phyloP scores from a whole-genome alignment of 75 land plant species.

The Cryptomeria japonica region DNA sequence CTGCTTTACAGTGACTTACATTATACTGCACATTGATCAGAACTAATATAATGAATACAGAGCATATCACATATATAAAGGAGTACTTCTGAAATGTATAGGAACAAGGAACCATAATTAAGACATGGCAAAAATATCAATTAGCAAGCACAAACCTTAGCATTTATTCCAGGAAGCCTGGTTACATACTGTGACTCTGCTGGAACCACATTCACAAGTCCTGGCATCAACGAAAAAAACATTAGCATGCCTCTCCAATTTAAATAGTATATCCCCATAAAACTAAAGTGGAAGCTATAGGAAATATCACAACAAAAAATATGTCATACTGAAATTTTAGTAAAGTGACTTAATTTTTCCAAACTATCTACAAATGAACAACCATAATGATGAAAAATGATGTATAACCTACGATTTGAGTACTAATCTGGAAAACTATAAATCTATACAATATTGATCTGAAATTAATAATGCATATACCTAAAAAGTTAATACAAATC shows the following conservation, averaged over 20 bases:
- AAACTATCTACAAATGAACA: background rate
- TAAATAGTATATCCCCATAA: background rate
- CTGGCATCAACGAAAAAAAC: slow-evolving; percentile 5
- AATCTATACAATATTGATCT: background rate
- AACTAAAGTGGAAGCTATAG: background rate
- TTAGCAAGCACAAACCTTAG: slow-evolving; percentile 8
- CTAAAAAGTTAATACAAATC: background rate
- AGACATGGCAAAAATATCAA: background rate
- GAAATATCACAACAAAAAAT: background rate
- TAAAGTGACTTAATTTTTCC: background rate
- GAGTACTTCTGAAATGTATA: background rate
- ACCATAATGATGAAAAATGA: background rate
- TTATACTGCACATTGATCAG: slow-evolving; percentile 2
- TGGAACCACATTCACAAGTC: background rate
- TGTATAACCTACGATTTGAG: background rate
- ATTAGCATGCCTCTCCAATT: background rate
- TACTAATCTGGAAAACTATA: background rate
- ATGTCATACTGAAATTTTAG: background rate
- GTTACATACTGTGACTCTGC: background rate
- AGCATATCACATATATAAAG: background rate
- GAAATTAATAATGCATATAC: background rate
- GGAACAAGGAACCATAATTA: background rate
- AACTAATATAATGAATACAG: background rate
- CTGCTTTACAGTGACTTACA: background rate
- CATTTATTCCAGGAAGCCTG: background rate